Conservation (phyloP, 257 asterid genomes). For the Buddleja alternifolia region DNA sequence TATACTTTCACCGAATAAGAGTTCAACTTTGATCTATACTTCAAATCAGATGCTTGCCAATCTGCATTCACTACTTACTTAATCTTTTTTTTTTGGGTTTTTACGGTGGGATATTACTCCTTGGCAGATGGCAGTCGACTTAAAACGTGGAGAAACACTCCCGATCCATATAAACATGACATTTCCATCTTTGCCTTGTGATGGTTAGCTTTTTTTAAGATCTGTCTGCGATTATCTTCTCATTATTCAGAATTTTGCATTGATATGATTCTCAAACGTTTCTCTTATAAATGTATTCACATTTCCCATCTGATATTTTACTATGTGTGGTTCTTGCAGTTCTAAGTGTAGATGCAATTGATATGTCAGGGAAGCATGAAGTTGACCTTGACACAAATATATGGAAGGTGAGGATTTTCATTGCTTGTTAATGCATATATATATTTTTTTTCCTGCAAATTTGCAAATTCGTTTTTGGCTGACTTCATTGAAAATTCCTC, state of each 20-base stretch:
- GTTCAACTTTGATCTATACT: conserved; percentile 15
- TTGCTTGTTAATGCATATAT: conserved; percentile 15
- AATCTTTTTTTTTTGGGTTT: conserved; percentile 13
- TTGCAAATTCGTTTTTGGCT: neutral
- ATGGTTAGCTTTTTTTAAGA: conserved; percentile 60
- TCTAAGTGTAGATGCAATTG: conserved; percentile 94
- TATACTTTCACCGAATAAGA: neutral
- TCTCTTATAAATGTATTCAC: neutral
- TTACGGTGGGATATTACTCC: conserved; percentile 20
- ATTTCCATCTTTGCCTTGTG: conserved; percentile 97
- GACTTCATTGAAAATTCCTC: conserved; percentile 1
- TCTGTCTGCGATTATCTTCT: conserved; percentile 17
- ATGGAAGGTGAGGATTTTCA: conserved; percentile 76
- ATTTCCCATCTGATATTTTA: conserved; percentile 19
- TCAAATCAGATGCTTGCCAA: neutral
- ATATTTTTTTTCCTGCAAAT: no score
- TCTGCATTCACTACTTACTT: neutral
- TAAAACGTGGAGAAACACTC: conserved; percentile 91
- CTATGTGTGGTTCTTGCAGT: conserved; percentile 49
- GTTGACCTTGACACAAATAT: conserved; percentile 99
- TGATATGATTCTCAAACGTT: conserved; percentile 6
- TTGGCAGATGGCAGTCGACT: conserved; percentile 93
- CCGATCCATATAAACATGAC: conserved; percentile 97
- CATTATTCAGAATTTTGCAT: neutral
- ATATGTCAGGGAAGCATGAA: conserved; percentile 99